phyloP scores from a whole-genome alignment of 129 eudicot genomes.

The Escallonia rubra region DNA sequence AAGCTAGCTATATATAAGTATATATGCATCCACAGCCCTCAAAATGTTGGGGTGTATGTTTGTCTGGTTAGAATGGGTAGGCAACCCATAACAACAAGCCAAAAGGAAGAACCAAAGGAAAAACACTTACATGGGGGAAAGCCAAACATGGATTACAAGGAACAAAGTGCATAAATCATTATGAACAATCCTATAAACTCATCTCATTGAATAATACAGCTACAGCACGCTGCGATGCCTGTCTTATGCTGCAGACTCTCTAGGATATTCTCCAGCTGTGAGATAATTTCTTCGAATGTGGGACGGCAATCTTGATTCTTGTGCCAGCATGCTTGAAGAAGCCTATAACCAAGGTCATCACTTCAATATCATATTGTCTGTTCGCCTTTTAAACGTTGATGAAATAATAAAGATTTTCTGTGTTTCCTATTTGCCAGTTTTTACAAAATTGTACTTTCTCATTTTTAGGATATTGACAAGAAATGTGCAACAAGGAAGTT shows the following conservation, averaged over 20 bases:
- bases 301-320: conserved; percentile 35
- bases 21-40: too few species aligned
- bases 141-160: too few species aligned
- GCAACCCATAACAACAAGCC: too few species aligned
- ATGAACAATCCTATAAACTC: neutral
- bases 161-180: neutral
- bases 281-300: conserved; percentile 33
- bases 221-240: conserved; percentile 14
- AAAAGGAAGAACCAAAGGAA: too few species aligned
- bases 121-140: too few species aligned
- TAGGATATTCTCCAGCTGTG: conserved; percentile 23
- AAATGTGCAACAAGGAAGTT: neutral
- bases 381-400: neutral
- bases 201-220: conserved; percentile 20
- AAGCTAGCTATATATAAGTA: too few species aligned
- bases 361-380: neutral
- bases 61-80: too few species aligned
- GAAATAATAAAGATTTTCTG: too few species aligned
- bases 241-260: conserved; percentile 7
- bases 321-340: conserved; percentile 46
- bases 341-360: conserved; percentile 16
- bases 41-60: too few species aligned
- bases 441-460: neutral
- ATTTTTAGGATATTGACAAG: neutral
- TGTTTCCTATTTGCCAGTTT: neutral